Evolutionary conservation across 176 grass and related monocot genomes (phyloP).

Genomic region (Aegilops umbellulata): DNA sequence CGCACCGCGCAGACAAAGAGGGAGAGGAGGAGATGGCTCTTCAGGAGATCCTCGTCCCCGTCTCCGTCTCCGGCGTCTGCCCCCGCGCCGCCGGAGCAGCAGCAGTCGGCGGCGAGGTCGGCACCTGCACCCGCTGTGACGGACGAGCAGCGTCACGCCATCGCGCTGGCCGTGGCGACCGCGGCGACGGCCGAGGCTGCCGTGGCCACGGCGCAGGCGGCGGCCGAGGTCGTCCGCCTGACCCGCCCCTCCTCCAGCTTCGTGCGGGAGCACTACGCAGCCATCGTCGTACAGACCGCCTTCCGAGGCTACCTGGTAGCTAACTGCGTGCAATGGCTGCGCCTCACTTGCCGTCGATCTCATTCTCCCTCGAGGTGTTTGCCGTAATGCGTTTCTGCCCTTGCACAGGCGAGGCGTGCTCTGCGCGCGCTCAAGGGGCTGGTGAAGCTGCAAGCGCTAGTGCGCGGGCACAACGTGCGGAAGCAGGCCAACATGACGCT

Average conservation of each 20-base stretch:
- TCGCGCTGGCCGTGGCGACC: conserved; percentile 76
- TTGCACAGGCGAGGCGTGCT: conserved; percentile 62
- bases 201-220: conserved; percentile 82
- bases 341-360: not conserved
- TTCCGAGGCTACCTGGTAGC: conserved; percentile 80
- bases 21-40: conserved; percentile 78
- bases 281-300: conserved; percentile 74
- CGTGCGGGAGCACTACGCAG: conserved; percentile 62
- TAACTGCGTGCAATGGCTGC: not conserved
- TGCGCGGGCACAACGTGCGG: conserved; percentile 93
- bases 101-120: not conserved
- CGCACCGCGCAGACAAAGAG: conserved; percentile 49
- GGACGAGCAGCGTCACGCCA: conserved; percentile 78
- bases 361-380: not conserved
- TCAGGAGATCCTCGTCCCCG: conserved; percentile 57
- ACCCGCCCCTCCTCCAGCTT: conserved; percentile 35
- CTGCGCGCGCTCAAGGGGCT: conserved; percentile 78
- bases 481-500: conserved; percentile 98
- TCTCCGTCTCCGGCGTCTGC: conserved; percentile 14
- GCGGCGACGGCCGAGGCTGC: conserved; percentile 84
- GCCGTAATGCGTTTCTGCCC: not conserved
- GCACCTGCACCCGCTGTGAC: conserved; percentile 29
- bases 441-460: conserved; percentile 93
- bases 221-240: conserved; percentile 85
- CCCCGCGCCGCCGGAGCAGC: not conserved